Evolutionary conservation across 2,329 filamentous ascomycete species (phyloP).

Genomic region (Lasiodiplodia citricola): DNA sequence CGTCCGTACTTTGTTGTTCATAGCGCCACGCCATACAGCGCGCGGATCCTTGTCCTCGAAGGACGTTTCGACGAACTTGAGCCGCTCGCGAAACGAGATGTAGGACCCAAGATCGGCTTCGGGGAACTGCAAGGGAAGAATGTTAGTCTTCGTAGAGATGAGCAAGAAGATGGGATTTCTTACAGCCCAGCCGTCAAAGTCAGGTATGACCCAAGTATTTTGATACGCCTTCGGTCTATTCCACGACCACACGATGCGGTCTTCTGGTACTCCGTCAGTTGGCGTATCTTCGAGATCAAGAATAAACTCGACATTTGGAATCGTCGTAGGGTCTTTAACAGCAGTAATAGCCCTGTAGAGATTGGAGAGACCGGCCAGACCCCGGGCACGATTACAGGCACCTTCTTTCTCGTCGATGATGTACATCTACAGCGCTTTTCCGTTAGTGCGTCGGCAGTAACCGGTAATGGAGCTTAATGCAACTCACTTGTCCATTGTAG

Average conservation of each 20-base stretch:
- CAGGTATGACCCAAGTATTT: constrained; percentile 26
- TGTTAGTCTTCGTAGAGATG: neutral
- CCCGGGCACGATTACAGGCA: neutral
- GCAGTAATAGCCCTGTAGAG: constrained; percentile 22
- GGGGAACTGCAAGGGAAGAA: neutral
- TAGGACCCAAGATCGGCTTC: constrained; percentile 28
- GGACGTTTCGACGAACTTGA: constrained; percentile 23
- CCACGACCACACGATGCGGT: constrained; percentile 29
- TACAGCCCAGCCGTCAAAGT: constrained; percentile 31
- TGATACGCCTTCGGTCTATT: constrained; percentile 1
- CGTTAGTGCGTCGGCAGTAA: neutral
- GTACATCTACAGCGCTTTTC: neutral
- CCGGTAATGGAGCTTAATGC: neutral
- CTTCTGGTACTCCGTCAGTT: constrained; percentile 14
- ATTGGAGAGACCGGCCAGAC: constrained; percentile 8
- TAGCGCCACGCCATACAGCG: constrained; percentile 41
- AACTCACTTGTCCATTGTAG: constrained; percentile 18
- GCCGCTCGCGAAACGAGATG: constrained; percentile 24
- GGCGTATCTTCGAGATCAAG: constrained; percentile 13
- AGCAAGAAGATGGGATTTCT: neutral
- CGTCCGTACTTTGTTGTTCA: constrained; percentile 34
- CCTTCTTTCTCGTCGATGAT: constrained; percentile 16
- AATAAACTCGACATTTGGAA: constrained; percentile 23
- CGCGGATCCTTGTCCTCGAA: constrained; percentile 35
- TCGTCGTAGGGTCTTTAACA: neutral